Evolutionary conservation across 192 early-diverging fungal genomes (phyloP).

Genomic region (Coemansia sp.): DNA sequence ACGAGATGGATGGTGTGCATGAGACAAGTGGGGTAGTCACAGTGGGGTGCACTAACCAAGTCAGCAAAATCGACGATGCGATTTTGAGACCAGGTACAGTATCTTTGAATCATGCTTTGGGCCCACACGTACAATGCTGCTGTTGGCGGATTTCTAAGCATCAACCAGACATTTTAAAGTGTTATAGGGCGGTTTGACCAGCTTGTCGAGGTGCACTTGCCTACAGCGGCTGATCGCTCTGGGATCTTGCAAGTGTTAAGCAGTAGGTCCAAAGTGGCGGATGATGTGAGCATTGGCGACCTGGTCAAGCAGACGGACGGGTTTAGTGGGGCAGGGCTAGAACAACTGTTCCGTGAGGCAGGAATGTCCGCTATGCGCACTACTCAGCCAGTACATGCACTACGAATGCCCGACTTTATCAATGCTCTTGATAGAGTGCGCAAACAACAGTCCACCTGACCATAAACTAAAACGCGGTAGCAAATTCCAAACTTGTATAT

Average conservation of each 20-base stretch:
- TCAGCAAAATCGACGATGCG: slow-evolving; percentile 84
- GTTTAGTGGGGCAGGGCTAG: slow-evolving; percentile 38
- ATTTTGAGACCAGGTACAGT: slow-evolving; percentile 65
- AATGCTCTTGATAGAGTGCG: slow-evolving; percentile 8
- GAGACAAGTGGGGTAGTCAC: slow-evolving; percentile 78
- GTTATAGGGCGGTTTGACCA: slow-evolving; percentile 80
- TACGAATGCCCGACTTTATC: slow-evolving; percentile 28
- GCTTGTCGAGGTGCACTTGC: slow-evolving; percentile 70
- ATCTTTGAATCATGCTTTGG: background rate
- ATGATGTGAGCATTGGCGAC: slow-evolving; percentile 48
- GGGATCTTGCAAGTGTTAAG: slow-evolving; percentile 72
- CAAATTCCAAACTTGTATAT: too few relatives aligned
- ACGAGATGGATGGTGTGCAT: slow-evolving; percentile 99
- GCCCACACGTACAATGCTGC: background rate
- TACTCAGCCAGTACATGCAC: background rate
- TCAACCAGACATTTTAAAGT: background rate
- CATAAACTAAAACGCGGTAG: too few relatives aligned
- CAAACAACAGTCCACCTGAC: background rate
- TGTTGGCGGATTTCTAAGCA: background rate
- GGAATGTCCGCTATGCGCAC: slow-evolving; percentile 36
- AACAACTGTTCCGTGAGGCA: slow-evolving; percentile 47
- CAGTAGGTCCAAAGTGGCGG: slow-evolving; percentile 56
- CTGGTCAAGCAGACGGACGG: slow-evolving; percentile 34
- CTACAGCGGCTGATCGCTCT: slow-evolving; percentile 56
- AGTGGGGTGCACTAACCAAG: slow-evolving; percentile 89